These are phyloP conservation scores for Begonia loranthoides DNA, from an alignment of 306 rosid species.

Conservation along the genomic window DNA sequence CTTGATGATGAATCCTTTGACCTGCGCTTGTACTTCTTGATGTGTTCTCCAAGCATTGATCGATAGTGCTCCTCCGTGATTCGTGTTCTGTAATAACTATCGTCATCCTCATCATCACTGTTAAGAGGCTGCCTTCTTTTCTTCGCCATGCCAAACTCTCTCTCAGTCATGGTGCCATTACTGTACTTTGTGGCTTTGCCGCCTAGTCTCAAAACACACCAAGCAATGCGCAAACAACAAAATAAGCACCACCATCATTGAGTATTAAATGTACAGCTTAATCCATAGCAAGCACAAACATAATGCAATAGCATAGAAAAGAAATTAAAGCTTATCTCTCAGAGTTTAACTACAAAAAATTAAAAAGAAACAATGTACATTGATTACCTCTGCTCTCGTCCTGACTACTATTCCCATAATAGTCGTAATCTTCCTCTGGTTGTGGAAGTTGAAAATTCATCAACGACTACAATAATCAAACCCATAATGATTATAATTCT, in stretches of 20 bases:
- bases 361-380: constrained; percentile 34
- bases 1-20: constrained; percentile 48
- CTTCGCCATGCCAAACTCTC: constrained; percentile 39
- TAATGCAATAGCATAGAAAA: neutral
- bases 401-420: constrained; percentile 94
- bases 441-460: constrained; percentile 87
- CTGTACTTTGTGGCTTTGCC: constrained; percentile 31
- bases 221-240: neutral
- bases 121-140: constrained; percentile 49
- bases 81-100: constrained; percentile 30
- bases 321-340: neutral
- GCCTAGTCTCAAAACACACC: constrained; percentile 20
- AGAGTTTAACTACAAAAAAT: constrained; percentile 4
- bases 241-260: too few species aligned
- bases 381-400: constrained; percentile 96
- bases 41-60: constrained; percentile 92
- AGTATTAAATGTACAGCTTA: too few species aligned
- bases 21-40: constrained; percentile 82
- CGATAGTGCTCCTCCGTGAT: constrained; percentile 76
- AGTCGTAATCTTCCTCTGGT: constrained; percentile 79
- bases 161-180: constrained; percentile 51
- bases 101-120: constrained; percentile 63
- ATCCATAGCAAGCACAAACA: too few species aligned
- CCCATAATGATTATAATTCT: constrained; percentile 3
- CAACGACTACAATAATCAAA: constrained; percentile 66